Conservation (phyloP, 805 yeast genomes). For the Wickerhamomyces alni region DNA sequence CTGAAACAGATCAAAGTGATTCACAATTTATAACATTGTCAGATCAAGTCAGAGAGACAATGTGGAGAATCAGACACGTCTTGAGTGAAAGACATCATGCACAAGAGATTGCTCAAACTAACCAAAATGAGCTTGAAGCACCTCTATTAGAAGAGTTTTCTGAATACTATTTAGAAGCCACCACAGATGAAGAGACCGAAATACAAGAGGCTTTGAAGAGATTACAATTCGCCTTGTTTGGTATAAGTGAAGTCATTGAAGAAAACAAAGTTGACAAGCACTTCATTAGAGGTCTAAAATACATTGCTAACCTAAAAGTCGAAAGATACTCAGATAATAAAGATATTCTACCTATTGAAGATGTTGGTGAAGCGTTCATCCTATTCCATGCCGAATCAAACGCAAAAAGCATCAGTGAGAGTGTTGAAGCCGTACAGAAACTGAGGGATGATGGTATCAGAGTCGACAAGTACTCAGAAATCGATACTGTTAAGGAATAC, state of each 20-base stretch:
- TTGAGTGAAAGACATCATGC: slow-evolving; percentile 80
- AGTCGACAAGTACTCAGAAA: slow-evolving; percentile 29
- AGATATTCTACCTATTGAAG: slow-evolving; percentile 16
- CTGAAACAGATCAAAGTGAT: slow-evolving; percentile 34
- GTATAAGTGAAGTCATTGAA: slow-evolving; percentile 66
- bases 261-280: slow-evolving; percentile 52
- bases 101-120: slow-evolving; percentile 49
- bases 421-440: slow-evolving; percentile 35
- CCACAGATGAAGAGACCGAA: slow-evolving; percentile 48
- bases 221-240: slow-evolving; percentile 76
- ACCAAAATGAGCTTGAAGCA: slow-evolving; percentile 36
- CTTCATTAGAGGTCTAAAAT: slow-evolving; percentile 62
- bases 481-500: slow-evolving; percentile 28
- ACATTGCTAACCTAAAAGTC: slow-evolving; percentile 63
- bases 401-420: slow-evolving; percentile 33
- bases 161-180: slow-evolving; percentile 47
- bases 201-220: slow-evolving; percentile 68
- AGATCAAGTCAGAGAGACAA: slow-evolving; percentile 48
- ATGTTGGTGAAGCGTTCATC: slow-evolving; percentile 40
- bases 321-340: slow-evolving; percentile 44
- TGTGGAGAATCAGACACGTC: slow-evolving; percentile 82
- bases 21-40: slow-evolving; percentile 22
- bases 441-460: slow-evolving; percentile 36
- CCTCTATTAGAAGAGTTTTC: slow-evolving; percentile 53
- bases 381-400: slow-evolving; percentile 41